A percentile compares a stretch with the other conserved stretches of the same genome.
phyloP scores from a whole-genome alignment of 164 flowering plant species.

The Liquidambar formosana region DNA sequence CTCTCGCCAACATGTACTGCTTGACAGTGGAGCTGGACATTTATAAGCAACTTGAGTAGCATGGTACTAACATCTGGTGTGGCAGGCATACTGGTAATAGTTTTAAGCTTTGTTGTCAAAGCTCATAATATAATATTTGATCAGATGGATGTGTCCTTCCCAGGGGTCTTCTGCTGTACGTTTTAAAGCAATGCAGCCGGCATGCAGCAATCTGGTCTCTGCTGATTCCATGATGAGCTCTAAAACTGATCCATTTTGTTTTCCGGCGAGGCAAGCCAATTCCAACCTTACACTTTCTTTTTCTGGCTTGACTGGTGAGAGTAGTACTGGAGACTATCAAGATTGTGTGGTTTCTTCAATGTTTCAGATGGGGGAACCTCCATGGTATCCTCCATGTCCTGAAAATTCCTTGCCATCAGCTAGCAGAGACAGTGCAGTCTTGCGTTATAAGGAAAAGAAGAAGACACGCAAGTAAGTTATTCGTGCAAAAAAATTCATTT shows the following conservation, averaged over 20 bases:
- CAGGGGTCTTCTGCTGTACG: slow-evolving; percentile 53
- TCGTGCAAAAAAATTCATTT: not conserved
- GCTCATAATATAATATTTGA: too few species aligned
- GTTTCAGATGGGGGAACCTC: slow-evolving; percentile 66
- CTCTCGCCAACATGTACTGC: too few species aligned
- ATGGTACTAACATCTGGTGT: too few species aligned
- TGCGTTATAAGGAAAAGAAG: slow-evolving; percentile 89
- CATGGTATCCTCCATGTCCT: slow-evolving; percentile 59
- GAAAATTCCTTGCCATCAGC: slow-evolving; percentile 46
- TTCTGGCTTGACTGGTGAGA: slow-evolving; percentile 63
- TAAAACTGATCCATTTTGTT: slow-evolving; percentile 68
- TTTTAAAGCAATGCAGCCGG: slow-evolving; percentile 47
- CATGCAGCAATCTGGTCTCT: too few species aligned
- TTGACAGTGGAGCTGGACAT: too few species aligned
- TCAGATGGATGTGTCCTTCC: not conserved
- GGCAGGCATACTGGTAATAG: too few species aligned
- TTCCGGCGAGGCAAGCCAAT: slow-evolving; percentile 42
- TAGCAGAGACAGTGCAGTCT: slow-evolving; percentile 65
- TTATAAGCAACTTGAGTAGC: too few species aligned
- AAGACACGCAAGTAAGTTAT: slow-evolving; percentile 71
- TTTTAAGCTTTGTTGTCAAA: too few species aligned
- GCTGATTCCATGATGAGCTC: slow-evolving; percentile 69
- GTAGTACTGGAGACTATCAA: slow-evolving; percentile 61
- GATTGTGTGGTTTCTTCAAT: slow-evolving; percentile 72
- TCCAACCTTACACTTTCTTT: slow-evolving; percentile 49